Evolutionary conservation across 179 eudicot species (phyloP).

Genomic region (Beta lomatogona): DNA sequence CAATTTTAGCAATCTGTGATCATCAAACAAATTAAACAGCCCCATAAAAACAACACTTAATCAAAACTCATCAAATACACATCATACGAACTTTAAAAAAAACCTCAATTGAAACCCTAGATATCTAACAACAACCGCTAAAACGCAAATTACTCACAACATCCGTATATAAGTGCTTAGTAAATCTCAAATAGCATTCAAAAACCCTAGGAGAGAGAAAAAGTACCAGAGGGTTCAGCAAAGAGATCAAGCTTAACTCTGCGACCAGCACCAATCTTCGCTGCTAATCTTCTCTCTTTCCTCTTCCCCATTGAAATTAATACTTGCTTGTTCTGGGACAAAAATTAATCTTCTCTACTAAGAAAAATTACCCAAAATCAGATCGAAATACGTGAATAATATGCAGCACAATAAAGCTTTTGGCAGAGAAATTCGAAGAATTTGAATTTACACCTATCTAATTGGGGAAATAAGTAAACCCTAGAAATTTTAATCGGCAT

Average conservation of each 20-base stretch:
- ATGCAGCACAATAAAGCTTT: neutral
- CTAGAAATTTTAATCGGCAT: neutral
- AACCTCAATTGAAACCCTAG: neutral
- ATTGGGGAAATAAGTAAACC: conserved; percentile 14
- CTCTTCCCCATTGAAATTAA: conserved; percentile 69
- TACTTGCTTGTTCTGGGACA: too few relatives aligned
- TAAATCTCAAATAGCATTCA: neutral
- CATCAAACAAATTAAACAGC: neutral
- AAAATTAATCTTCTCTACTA: neutral
- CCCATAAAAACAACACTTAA: neutral
- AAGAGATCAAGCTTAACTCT: conserved; percentile 94
- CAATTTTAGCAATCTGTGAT: neutral
- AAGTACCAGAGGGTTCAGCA: conserved; percentile 94
- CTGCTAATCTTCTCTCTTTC: conserved; percentile 85
- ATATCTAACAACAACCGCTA: neutral
- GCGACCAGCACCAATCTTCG: conserved; percentile 68
- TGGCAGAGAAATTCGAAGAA: neutral
- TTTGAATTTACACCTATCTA: neutral
- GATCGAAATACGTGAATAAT: neutral
- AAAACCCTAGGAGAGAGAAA: conserved; percentile 15
- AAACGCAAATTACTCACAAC: too few relatives aligned
- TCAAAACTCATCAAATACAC: neutral
- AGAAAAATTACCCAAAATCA: neutral
- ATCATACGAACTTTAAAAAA: neutral
- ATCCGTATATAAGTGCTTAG: too few relatives aligned